Evolutionary conservation across 225 moss, liverwort and hornwort genomes (phyloP).

Genomic region (Pseudisothecium myosuroides): DNA sequence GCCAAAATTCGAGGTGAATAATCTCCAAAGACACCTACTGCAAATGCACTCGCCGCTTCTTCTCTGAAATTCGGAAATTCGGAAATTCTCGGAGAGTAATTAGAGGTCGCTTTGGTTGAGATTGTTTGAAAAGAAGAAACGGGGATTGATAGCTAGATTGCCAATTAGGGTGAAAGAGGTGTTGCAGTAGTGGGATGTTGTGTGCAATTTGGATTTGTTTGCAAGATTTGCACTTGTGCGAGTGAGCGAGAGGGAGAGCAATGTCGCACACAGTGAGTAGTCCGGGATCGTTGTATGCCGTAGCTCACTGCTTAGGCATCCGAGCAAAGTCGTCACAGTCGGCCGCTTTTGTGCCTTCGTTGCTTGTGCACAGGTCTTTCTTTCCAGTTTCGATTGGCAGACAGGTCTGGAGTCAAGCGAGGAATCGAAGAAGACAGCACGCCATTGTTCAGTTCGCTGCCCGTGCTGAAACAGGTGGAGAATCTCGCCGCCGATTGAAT

Average conservation of each 20-base stretch:
- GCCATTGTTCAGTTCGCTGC: neutral
- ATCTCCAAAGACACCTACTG: neutral
- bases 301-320: constrained; percentile 6
- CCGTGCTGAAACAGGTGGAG: constrained; percentile 10
- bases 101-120: neutral
- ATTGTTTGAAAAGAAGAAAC: neutral
- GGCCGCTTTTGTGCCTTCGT: constrained; percentile 7
- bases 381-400: neutral
- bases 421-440: neutral
- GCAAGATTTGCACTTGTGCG: neutral
- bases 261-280: constrained; percentile 28
- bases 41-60: neutral
- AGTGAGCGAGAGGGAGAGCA: neutral
- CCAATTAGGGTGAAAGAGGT: neutral
- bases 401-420: neutral
- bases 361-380: constrained; percentile 21
- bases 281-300: constrained; percentile 21
- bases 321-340: constrained; percentile 7
- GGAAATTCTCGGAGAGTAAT: neutral
- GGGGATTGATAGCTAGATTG: neutral
- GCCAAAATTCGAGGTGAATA: neutral
- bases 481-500: neutral
- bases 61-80: too few relatives aligned
- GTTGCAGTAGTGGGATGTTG: neutral
- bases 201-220: neutral